Conservation (phyloP, 306 rosid species). For the Cucurbita argyrosperma region DNA sequence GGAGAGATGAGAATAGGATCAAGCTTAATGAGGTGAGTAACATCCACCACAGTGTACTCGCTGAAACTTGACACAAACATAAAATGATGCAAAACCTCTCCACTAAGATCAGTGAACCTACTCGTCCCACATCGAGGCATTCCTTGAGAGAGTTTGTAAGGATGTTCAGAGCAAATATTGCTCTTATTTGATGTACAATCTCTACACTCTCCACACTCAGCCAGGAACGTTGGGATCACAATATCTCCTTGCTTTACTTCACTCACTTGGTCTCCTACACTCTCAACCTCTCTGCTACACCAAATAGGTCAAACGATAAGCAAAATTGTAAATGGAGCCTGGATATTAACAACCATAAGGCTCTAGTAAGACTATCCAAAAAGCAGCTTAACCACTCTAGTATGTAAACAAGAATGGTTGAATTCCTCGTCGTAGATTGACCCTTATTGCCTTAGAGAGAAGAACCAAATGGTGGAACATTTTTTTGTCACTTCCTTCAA, state of each 20-base stretch:
- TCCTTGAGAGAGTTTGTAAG: not conserved
- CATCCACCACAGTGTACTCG: slow-evolving; percentile 58
- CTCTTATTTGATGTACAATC: slow-evolving; percentile 56
- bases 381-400: too few species aligned
- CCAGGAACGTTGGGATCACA: slow-evolving; percentile 49
- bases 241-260: slow-evolving; percentile 55
- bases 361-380: too few species aligned
- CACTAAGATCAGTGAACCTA: slow-evolving; percentile 55
- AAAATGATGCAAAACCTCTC: slow-evolving; percentile 45
- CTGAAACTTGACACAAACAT: slow-evolving; percentile 51
- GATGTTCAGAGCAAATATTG: slow-evolving; percentile 16
- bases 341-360: too few species aligned
- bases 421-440: too few species aligned
- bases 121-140: slow-evolving; percentile 42
- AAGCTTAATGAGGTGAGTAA: slow-evolving; percentile 44
- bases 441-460: too few species aligned
- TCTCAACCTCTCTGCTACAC: slow-evolving; percentile 47
- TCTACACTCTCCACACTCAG: slow-evolving; percentile 52
- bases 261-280: slow-evolving; percentile 45
- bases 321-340: not conserved
- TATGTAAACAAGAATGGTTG: too few species aligned
- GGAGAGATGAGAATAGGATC: slow-evolving; percentile 28
- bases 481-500: too few species aligned
- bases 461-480: too few species aligned
- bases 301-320: not conserved